Evolutionary conservation across 176 grass and related monocot genomes (phyloP).

Genomic region (Musa schizocarpa): DNA sequence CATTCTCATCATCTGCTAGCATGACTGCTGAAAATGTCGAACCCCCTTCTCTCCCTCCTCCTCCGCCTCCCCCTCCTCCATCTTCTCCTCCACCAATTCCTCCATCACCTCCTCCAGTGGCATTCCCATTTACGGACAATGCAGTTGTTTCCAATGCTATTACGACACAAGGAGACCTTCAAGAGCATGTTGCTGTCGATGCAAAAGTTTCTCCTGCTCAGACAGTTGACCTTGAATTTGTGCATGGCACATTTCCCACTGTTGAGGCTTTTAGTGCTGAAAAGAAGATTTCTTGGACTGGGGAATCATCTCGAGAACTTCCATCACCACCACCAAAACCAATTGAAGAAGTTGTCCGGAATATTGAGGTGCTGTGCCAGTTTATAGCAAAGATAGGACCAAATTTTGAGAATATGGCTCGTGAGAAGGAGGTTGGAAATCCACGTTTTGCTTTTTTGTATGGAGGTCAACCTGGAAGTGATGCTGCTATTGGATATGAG

Average conservation of each 20-base stretch:
- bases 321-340: constrained; percentile 3
- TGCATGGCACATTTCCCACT: neutral
- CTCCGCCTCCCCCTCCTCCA: constrained; percentile 2
- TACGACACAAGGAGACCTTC: neutral
- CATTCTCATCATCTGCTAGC: neutral
- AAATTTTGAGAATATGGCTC: constrained; percentile 9
- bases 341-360: constrained; percentile 24
- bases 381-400: constrained; percentile 7
- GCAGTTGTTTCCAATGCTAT: neutral
- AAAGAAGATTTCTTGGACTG: neutral
- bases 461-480: constrained; percentile 20
- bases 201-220: neutral
- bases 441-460: constrained; percentile 8
- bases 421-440: constrained; percentile 8
- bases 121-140: neutral
- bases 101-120: constrained; percentile 4
- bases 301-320: neutral
- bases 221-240: neutral
- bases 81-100: constrained; percentile 11
- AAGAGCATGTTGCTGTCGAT: neutral
- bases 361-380: constrained; percentile 6
- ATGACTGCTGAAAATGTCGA: neutral
- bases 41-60: neutral
- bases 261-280: neutral
- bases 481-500: constrained; percentile 17